Evolutionary conservation across 345 rosid genomes (phyloP).

Genomic region (Diplotaxis tenuifolia): DNA sequence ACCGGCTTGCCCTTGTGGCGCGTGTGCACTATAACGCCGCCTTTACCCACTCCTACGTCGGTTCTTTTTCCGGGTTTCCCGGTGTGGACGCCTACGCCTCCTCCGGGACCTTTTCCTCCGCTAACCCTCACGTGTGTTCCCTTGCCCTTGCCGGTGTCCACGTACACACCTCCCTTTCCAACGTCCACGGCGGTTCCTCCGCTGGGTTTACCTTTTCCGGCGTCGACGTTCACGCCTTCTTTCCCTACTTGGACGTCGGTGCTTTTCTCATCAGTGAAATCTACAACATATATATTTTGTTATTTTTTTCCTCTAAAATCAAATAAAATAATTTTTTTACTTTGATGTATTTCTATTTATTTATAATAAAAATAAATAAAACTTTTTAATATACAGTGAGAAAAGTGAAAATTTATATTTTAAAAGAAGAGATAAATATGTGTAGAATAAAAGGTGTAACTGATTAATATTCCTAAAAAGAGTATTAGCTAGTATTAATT

Average conservation of each 20-base stretch:
- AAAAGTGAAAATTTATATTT: no score
- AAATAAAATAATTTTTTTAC: no score
- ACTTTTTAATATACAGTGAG: no score
- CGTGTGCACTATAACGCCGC: slow-evolving; percentile 60
- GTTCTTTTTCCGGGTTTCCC: slow-evolving; percentile 54
- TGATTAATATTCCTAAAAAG: no score
- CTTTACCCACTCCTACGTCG: slow-evolving; percentile 71
- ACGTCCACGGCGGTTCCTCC: slow-evolving; percentile 59
- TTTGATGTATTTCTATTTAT: no score
- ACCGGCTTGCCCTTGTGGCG: slow-evolving; percentile 69
- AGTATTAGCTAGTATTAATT: no score
- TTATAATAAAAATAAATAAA: no score
- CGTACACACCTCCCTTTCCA: slow-evolving; percentile 61
- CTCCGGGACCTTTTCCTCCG: slow-evolving; percentile 41
- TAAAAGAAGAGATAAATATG: no score
- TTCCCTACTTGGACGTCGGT: slow-evolving; percentile 52
- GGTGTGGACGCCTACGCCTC: slow-evolving; percentile 46
- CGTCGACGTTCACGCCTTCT: slow-evolving; percentile 32
- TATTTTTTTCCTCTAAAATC: no score
- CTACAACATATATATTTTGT: no score
- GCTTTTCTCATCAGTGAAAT: slow-evolving; percentile 56
- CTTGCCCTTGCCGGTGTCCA: slow-evolving; percentile 52
- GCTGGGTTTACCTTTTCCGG: slow-evolving; percentile 51
- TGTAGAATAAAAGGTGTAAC: no score
- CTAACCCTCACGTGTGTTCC: slow-evolving; percentile 53